Base-by-base conservation (phyloP, 2,329 filamentous ascomycete genomes). In the Ophiostoma piceae region DNA sequence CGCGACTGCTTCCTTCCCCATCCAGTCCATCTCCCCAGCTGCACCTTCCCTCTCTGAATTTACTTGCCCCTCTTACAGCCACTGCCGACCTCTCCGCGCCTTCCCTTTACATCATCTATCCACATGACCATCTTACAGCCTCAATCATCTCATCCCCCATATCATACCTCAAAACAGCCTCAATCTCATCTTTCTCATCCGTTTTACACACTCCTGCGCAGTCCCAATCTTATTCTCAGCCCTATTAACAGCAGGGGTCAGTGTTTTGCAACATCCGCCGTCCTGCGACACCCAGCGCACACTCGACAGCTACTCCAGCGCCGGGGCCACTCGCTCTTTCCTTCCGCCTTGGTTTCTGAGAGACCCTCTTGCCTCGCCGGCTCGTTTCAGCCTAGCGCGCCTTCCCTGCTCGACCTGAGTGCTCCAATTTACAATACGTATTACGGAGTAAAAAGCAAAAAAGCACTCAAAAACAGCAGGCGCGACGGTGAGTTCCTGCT, bases 401-500 rank as follows among this genome's bases (percentile, higher is more conserved):
- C 69, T 70, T 68, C 57, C 47, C 43, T 60, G 62, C 43, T 65
- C 54, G n/a, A 65, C 19, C 29, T 14, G 37, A 47, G 43, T 19
- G 19, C 43, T 47, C 43, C 43, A 47, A n/a, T 47, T 47, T 47
- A 47, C 19, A 6, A 47, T 47, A 47, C 19, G n/a, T n/a, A 69
- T 29, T 16, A 19, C 35, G 19, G 43, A 43, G 43, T 26, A 47
- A 29, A 68, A 66, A 68, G 47, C 12, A 41, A 47, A 47, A 47
- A 66, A 43, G 67, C 37, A 60, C 32, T 60, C 32, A 57, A 69
- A 57, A 22, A 66, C 39, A 67, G 64, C 62, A 69, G 35, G 64
- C 68, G 64, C 68, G 69, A 74, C 62, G 71, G 73, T 74, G 71
- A 74, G 73, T 65, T 70, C 68, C 71, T 66, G 47, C 67, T 47